Evolutionary conservation across 1,284 basidiomycete genomes (phyloP).

Genomic region (Ustilago shanxiensis): DNA sequence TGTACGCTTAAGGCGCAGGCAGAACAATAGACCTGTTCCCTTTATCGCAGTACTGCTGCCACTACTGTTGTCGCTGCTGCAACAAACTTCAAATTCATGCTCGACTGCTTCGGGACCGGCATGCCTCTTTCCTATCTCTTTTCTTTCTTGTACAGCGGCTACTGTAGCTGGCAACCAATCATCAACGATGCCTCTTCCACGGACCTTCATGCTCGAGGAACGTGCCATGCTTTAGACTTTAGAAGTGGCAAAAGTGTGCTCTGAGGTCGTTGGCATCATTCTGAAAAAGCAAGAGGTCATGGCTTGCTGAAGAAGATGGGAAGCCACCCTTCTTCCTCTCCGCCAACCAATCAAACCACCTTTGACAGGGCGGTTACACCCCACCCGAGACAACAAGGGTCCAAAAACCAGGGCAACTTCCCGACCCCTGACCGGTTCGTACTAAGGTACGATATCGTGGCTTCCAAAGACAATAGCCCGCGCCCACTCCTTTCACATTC

Average conservation of each 20-base stretch:
- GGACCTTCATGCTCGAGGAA: not conserved
- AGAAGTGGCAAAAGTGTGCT: not conserved
- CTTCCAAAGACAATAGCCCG: not conserved
- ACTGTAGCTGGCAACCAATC: not conserved
- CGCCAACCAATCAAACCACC: not conserved
- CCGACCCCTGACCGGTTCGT: constrained; percentile 6
- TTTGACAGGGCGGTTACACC: constrained; percentile 7
- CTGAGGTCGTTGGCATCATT: not conserved
- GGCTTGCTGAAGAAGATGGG: not conserved
- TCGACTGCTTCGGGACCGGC: constrained; percentile 10
- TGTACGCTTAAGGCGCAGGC: too few species aligned
- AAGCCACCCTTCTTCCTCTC: not conserved
- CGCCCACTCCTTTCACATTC: not conserved
- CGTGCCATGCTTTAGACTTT: not conserved
- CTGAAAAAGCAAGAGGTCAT: not conserved
- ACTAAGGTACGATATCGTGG: not conserved
- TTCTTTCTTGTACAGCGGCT: not conserved
- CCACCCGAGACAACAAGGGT: constrained; percentile 24
- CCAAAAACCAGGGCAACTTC: constrained; percentile 5
- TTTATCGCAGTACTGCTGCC: too few species aligned
- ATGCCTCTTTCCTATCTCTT: not conserved
- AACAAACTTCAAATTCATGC: constrained; percentile 6
- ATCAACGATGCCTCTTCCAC: not conserved
- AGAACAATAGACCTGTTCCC: not conserved
- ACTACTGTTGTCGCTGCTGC: not conserved